Conservation (phyloP, 176 grass and related monocot genomes). For the Carex kokanica region DNA sequence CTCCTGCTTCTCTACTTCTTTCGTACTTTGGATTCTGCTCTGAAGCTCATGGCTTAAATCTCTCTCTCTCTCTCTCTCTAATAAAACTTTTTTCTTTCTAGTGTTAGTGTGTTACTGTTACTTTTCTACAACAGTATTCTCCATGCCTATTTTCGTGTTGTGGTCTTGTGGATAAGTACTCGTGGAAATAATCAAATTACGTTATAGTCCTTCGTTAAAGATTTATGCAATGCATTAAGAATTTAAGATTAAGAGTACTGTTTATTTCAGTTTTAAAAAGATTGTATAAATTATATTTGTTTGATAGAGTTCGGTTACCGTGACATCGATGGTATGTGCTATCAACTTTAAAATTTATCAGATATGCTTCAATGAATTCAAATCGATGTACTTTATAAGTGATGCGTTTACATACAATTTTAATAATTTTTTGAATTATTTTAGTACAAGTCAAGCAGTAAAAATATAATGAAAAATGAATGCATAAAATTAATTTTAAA, state of each 20-base stretch:
- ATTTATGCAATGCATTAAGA: neutral
- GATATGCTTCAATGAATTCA: no score
- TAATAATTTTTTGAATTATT: no score
- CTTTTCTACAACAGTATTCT: slow-evolving; percentile 25
- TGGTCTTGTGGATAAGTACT: neutral
- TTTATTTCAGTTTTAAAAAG: neutral
- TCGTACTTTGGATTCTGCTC: slow-evolving; percentile 34
- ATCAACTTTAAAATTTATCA: no score
- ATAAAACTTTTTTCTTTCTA: slow-evolving; percentile 11
- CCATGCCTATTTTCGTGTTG: slow-evolving; percentile 6
- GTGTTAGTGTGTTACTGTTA: slow-evolving; percentile 34
- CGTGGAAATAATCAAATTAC: neutral
- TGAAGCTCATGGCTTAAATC: slow-evolving; percentile 37
- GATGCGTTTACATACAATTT: no score
- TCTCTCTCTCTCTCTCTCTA: slow-evolving; percentile 12
- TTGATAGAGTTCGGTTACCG: no score
- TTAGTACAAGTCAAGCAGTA: no score
- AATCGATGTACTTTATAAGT: no score
- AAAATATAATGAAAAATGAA: no score
- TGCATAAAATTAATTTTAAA: no score
- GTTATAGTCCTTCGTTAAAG: neutral
- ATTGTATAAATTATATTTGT: no score
- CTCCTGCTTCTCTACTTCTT: slow-evolving; percentile 31
- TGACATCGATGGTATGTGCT: no score
- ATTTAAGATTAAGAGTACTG: neutral